phyloP scores from a whole-genome alignment of 257 asterid genomes.

The Nemophila menziesii region DNA sequence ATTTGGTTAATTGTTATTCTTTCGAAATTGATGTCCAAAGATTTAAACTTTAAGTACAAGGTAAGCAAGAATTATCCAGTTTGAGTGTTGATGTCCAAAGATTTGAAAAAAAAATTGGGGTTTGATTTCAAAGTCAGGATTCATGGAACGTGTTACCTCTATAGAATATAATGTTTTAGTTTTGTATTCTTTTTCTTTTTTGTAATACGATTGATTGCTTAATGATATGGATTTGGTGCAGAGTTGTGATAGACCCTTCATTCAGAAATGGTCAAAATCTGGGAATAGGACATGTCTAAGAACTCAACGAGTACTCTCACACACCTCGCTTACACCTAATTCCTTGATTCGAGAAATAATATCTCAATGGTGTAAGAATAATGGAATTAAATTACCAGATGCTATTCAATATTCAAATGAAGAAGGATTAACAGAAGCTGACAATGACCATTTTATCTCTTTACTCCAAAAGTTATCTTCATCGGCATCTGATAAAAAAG shows the following conservation, averaged over 20 bases:
- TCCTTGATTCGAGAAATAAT: constrained; percentile 57
- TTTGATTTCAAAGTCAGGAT: too few relatives aligned
- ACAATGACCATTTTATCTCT: constrained; percentile 37
- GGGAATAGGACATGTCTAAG: constrained; percentile 86
- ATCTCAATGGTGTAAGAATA: constrained; percentile 55
- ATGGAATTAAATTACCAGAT: constrained; percentile 49
- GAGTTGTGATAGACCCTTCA: constrained; percentile 81
- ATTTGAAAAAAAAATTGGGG: too few relatives aligned
- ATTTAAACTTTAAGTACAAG: too few relatives aligned
- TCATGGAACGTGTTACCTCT: too few relatives aligned
- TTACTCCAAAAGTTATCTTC: constrained; percentile 51
- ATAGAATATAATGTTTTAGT: too few relatives aligned
- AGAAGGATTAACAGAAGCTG: constrained; percentile 49
- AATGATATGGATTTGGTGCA: constrained; percentile 20
- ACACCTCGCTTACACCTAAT: constrained; percentile 66
- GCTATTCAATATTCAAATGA: constrained; percentile 28
- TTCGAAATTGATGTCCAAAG: too few relatives aligned
- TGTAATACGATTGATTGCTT: too few relatives aligned
- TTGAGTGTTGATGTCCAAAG: too few relatives aligned
- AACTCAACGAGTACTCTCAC: constrained; percentile 75
- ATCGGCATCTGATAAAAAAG: constrained; percentile 43
- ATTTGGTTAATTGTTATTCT: too few relatives aligned
- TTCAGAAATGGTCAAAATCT: constrained; percentile 67
- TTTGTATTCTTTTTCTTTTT: too few relatives aligned
- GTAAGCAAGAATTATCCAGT: too few relatives aligned